A percentile compares a stretch with the other conserved stretches of the same genome.
Conservation (phyloP, 345 rosid genomes). For the Linum lewisii region DNA sequence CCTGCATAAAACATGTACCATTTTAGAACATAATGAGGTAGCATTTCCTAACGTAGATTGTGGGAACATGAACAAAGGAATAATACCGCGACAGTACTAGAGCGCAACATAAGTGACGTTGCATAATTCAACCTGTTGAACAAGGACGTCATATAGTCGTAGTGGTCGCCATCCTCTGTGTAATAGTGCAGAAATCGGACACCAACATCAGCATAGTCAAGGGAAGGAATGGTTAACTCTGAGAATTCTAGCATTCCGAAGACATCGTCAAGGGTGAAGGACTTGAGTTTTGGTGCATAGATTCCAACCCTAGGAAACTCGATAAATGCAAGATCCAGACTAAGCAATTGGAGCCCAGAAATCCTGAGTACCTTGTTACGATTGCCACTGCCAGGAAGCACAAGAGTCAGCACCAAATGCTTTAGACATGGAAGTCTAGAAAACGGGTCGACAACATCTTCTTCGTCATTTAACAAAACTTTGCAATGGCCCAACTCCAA, state of each 20-base stretch:
- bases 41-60: background rate
- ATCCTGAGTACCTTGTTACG: background rate
- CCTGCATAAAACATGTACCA: background rate
- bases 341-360: background rate
- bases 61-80: background rate
- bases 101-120: background rate
- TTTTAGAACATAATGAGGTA: background rate
- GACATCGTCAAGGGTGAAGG: background rate
- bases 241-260: background rate
- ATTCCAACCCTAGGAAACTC: background rate
- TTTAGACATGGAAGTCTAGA: background rate
- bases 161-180: too few relatives aligned
- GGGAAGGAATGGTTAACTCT: background rate
- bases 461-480: too few relatives aligned
- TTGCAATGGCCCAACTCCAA: background rate
- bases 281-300: background rate
- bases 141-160: background rate
- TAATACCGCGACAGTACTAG: too few relatives aligned
- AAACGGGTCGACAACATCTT: too few relatives aligned
- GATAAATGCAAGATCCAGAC: background rate
- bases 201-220: background rate
- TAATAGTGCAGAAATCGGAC: too few relatives aligned
- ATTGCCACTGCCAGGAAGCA: background rate
- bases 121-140: background rate
- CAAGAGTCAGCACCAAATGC: background rate